Evolutionary conservation across 2,329 filamentous ascomycete genomes (phyloP), one percentile per base, ranked within the genome.

Genomic region (Capronia epimyces): DNA sequence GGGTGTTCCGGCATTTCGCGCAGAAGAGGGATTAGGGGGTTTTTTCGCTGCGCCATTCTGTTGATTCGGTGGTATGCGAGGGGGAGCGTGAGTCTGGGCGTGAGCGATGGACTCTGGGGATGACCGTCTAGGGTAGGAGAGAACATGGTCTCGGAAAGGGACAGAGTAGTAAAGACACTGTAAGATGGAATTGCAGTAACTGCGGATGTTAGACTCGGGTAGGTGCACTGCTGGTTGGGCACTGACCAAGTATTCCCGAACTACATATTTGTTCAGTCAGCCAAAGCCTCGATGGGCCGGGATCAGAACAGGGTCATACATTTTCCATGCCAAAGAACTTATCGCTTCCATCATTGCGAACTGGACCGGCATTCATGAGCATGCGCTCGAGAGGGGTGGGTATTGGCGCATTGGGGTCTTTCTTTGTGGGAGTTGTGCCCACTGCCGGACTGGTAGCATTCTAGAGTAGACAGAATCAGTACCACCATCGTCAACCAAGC

Each of bases 251-350:
- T 97, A 67, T 95, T 97, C 66, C 91, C 91, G 73, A 95, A 96
- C 89, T 96, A 69, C 46, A 57, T 41, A 47, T 51, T 46, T 52
- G 34, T 27, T 27, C 55, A 52, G 63, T 64, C 53, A 53, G 55
- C 53, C 41, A 29, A 46, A 32, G 29, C 7, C 34, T 29, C 39
- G 24, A 40, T 22, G 8, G 21, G 29, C 18, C 36, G 31, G 18
- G 43, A 58, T 29, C 31, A 46, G 47, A 15, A 6, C 24, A 5
- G 55, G 49, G 55, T 58, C 87, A 72, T 77, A 97, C 91, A 73
- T 98, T 98, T 72, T 98, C 93, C 68, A 97, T 85, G 13, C 93
- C 93, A 72, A 94, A 97, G 74, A 95, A 98, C 74, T 95, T 95
- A 74, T 97, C 93, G 67, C 87, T 95, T 47, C 93, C 93, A 70